phyloP scores from a whole-genome alignment of 2,329 filamentous ascomycete species.

The Sclerotinia glacialis region DNA sequence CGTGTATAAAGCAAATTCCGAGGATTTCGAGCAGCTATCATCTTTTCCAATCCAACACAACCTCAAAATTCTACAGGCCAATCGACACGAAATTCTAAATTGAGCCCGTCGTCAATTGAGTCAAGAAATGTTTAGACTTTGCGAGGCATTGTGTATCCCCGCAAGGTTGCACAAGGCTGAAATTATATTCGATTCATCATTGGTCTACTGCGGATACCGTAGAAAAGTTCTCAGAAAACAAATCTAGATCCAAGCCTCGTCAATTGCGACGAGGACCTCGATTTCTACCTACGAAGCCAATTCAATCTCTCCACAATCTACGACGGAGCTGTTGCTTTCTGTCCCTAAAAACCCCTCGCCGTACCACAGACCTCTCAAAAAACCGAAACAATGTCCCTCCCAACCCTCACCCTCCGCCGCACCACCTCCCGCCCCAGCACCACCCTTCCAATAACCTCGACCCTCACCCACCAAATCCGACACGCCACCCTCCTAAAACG shows the following conservation, averaged over 20 bases:
- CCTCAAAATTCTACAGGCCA: neutral
- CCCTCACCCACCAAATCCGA: constrained; percentile 44
- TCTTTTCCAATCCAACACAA: neutral
- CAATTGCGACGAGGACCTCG: constrained; percentile 1
- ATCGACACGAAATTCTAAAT: neutral
- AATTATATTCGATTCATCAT: neutral
- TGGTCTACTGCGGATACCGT: neutral
- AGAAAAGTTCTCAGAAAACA: constrained; percentile 19
- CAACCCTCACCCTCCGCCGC: constrained; percentile 29
- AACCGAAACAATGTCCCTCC: constrained; percentile 26
- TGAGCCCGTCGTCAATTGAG: neutral
- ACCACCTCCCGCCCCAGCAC: constrained; percentile 19
- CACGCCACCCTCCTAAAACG: constrained; percentile 83
- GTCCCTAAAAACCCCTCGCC: neutral
- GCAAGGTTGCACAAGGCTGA: constrained; percentile 15
- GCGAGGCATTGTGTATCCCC: neutral
- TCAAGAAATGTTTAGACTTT: neutral
- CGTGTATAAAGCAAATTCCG: constrained; percentile 1
- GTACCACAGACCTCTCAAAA: constrained; percentile 20
- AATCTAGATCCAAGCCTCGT: constrained; percentile 14
- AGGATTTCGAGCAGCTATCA: neutral
- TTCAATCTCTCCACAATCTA: constrained; percentile 19
- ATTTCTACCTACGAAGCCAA: constrained; percentile 20
- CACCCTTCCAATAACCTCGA: neutral
- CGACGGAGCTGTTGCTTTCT: neutral